phyloP scores from a whole-genome alignment of 2,329 filamentous ascomycete genomes.

The Fusarium annulatum region DNA sequence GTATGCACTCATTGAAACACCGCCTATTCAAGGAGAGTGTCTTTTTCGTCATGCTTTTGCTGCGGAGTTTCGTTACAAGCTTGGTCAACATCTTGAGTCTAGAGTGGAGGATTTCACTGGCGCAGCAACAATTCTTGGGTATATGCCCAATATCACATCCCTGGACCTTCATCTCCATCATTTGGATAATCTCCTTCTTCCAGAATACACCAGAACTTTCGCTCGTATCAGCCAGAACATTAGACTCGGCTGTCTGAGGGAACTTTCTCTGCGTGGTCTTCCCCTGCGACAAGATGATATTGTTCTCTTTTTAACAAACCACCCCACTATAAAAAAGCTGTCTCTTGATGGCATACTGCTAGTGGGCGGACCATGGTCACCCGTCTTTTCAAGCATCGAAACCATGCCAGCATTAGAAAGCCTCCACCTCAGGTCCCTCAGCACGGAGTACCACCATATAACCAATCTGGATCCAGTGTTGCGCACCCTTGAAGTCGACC shows the following conservation, averaged over 20 bases:
- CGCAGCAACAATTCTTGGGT: not conserved
- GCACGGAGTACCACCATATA: not conserved
- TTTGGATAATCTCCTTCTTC: not conserved
- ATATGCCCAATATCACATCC: not conserved
- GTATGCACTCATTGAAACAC: too few relatives aligned
- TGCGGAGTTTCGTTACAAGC: not conserved
- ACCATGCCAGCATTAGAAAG: not conserved
- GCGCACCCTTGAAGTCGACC: accelerated
- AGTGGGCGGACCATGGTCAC: not conserved
- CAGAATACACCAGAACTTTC: not conserved
- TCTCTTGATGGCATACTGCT: not conserved
- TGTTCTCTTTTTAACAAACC: not conserved
- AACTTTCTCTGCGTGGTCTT: not conserved
- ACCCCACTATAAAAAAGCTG: not conserved
- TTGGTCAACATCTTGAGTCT: not conserved
- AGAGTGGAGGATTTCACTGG: too few relatives aligned
- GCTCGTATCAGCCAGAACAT: accelerated
- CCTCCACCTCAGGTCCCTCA: not conserved
- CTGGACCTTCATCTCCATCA: not conserved
- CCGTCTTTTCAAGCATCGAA: not conserved
- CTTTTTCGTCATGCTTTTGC: not conserved
- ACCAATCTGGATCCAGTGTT: not conserved
- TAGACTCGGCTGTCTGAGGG: not conserved
- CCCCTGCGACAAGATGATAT: not conserved
- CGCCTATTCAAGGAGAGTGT: not conserved